phyloP scores from a whole-genome alignment of 345 rosid species.

The Eucalyptus pauciflora region DNA sequence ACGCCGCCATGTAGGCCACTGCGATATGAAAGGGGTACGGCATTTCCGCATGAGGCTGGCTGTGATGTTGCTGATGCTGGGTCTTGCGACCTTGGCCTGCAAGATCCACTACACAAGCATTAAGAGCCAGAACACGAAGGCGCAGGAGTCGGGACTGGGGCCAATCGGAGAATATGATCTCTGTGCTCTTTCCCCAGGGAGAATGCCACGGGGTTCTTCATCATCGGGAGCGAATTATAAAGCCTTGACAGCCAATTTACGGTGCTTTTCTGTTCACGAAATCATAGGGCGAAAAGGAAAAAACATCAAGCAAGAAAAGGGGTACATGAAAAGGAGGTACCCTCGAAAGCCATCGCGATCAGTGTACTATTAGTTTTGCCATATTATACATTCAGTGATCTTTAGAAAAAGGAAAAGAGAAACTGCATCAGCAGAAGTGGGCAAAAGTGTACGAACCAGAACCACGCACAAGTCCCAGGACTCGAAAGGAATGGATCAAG shows the following conservation, averaged over 20 bases:
- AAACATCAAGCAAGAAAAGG: too few species aligned
- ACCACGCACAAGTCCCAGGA: not conserved
- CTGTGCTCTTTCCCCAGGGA: not conserved
- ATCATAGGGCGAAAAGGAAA: not conserved
- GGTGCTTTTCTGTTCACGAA: not conserved
- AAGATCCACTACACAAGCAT: not conserved
- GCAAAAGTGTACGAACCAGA: not conserved
- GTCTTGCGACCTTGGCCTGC: not conserved
- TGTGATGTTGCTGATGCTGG: not conserved
- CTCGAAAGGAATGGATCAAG: not conserved
- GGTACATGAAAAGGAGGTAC: too few species aligned
- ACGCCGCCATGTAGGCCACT: not conserved
- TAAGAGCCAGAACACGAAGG: not conserved
- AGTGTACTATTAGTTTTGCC: too few species aligned
- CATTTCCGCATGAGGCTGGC: not conserved
- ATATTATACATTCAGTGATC: too few species aligned
- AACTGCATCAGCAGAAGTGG: not conserved
- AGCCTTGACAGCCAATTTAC: not conserved
- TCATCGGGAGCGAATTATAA: not conserved
- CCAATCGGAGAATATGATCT: not conserved
- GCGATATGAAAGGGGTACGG: conserved; percentile 1
- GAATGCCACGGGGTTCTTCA: not conserved
- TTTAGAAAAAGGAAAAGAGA: too few species aligned
- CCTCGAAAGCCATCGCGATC: too few species aligned
- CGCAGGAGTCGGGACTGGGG: not conserved